phyloP scores from a whole-genome alignment of 768 basidiomycete species.

The Kwoniella newhampshirensis region DNA sequence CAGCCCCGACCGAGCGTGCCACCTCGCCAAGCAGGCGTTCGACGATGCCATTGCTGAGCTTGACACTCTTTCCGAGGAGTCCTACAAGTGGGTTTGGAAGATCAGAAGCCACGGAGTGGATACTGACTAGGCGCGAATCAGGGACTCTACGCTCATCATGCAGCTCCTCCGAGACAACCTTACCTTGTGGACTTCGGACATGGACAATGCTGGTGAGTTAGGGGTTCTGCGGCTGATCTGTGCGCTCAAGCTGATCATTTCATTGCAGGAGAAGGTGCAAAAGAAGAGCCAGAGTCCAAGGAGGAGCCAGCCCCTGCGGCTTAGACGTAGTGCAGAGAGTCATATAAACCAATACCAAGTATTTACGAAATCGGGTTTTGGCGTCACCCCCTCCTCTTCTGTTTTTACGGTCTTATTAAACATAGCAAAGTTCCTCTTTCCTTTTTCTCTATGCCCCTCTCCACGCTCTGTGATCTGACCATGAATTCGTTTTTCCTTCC shows the following conservation, averaged over 20 bases:
- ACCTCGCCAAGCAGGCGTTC: slow-evolving; percentile 98
- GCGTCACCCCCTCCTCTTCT: slow-evolving; percentile 1
- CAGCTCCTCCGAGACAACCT: slow-evolving; percentile 96
- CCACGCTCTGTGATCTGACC: slow-evolving; percentile 12
- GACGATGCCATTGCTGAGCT: slow-evolving; percentile 99
- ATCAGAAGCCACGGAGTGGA: background rate
- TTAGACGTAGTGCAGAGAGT: slow-evolving; percentile 11
- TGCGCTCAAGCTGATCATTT: slow-evolving; percentile 1
- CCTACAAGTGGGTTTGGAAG: slow-evolving; percentile 69
- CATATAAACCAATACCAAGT: background rate
- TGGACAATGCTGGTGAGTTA: slow-evolving; percentile 77
- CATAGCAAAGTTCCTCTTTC: slow-evolving; percentile 10
- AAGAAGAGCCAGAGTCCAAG: slow-evolving; percentile 40
- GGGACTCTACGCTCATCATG: slow-evolving; percentile 86
- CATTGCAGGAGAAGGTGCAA: slow-evolving; percentile 16
- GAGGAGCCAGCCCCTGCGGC: slow-evolving; percentile 43
- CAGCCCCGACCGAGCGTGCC: slow-evolving; percentile 96
- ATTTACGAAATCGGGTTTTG: slow-evolving; percentile 4
- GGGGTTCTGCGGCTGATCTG: background rate
- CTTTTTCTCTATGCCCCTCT: background rate
- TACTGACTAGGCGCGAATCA: slow-evolving; percentile 9
- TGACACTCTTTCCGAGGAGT: slow-evolving; percentile 96
- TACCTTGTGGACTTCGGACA: slow-evolving; percentile 96
- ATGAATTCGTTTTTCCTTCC: slow-evolving; percentile 17
- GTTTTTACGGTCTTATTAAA: background rate